Evolutionary conservation across 148 eudicot genomes (phyloP), one percentile per base, ranked within the genome.

Genomic region (Nepenthes gracilis): DNA sequence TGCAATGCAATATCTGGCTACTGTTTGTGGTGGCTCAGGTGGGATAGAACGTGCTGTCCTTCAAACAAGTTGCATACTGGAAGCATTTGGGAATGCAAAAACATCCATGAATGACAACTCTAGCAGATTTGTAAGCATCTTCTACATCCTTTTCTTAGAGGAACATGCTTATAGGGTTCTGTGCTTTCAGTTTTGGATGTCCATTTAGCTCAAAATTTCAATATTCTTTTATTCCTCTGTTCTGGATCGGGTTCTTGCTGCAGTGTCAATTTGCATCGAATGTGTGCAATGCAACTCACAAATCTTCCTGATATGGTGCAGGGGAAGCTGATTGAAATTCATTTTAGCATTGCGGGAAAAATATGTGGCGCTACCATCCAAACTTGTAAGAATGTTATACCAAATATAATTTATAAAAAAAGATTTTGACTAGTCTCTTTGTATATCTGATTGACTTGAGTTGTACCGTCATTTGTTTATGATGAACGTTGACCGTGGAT

Each of bases 31-130:
- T 67, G 92, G 85, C 59, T 70, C 74, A 60, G 75, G 77, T 62
- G 92, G 95, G 62, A 67, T 86, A 58, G 96, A 86, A 68, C 67
- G 65, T 51, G 83, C 82, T 75, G 73, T 93, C 60, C 87, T 86
- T 67, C 85, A 78, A 75, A 84, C 96, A 76, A 83, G 83, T 59
- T 76, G 64, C 73, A 74, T 93, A 58, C 65, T 93, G 49, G 99
- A 93, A 78, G 83, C 99, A 59, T 88, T 93, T 79, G 99, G 99
- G 58, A 93, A 88, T 76, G 96, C 99, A 36, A 88, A 93, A 73
- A 93, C 99, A 63, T 75, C 82, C 54, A 78, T 87, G 71, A 93
- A 93, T 70, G 81, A 84, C 67, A 93, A 93, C 71, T 88, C 96
- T 56, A 93, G 95, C 58, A 80, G 99, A 86, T 93, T 93, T 81